A percentile compares a stretch with the other conserved stretches of the same genome.
These are phyloP conservation scores for Aspergillus panamensis DNA, from an alignment of 495 filamentous ascomycete genomes.

Conservation along the genomic window DNA sequence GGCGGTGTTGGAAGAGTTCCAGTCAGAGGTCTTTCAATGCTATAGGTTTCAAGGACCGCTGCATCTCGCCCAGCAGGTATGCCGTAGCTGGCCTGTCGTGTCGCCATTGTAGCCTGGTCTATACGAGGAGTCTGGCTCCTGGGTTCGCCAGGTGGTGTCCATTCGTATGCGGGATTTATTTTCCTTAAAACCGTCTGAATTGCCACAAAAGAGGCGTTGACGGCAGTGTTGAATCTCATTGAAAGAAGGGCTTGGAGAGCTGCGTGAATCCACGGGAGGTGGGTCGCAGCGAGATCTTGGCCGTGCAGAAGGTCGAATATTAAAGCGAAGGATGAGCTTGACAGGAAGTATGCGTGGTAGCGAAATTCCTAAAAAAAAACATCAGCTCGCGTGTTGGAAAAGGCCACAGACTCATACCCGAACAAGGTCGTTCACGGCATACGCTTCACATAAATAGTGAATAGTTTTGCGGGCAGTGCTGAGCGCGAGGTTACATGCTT, in stretches of 20 bases:
- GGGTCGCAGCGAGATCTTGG: conserved; percentile 26
- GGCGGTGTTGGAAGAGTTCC: conserved; percentile 1
- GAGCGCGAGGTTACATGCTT: conserved; percentile 41
- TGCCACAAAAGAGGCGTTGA: conserved; percentile 30
- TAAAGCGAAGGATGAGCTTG: conserved; percentile 36
- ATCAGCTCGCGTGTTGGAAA: background rate
- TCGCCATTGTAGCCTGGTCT: background rate
- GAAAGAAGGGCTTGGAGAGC: conserved; percentile 31
- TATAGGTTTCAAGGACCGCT: background rate
- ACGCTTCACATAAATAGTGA: conserved; percentile 36
- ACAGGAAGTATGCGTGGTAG: conserved; percentile 42
- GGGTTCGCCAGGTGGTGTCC: conserved; percentile 12
- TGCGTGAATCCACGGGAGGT: conserved; percentile 43
- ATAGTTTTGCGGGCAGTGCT: conserved; percentile 38
- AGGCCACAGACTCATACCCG: conserved; percentile 23
- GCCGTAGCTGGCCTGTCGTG: background rate
- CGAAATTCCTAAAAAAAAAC: conserved; percentile 31
- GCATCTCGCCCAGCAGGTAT: background rate
- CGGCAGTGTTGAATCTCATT: conserved; percentile 33
- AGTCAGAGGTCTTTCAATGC: too few species aligned
- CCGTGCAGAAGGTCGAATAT: conserved; percentile 43
- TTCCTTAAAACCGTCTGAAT: conserved; percentile 36
- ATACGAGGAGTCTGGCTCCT: background rate
- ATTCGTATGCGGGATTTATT: conserved; percentile 37
- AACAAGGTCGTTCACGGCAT: conserved; percentile 34